Conservation (phyloP, 1,139 yeast species). For the Pichia sp. region DNA sequence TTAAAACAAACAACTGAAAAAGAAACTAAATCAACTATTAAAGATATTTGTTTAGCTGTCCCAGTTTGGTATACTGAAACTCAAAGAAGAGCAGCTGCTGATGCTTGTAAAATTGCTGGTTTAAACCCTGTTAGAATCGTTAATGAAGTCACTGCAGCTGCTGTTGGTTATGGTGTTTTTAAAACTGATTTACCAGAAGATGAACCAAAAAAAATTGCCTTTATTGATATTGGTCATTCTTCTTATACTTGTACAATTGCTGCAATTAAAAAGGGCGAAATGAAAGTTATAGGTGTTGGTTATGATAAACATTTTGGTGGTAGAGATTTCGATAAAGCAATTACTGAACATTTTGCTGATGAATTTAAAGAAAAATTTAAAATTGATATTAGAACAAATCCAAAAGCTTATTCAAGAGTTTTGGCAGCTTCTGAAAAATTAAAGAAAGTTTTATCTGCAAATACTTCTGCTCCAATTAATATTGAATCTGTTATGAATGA, state of each 20-base stretch:
- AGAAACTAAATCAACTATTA: constrained; percentile 77
- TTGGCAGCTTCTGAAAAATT: constrained; percentile 85
- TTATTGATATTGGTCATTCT: constrained; percentile 96
- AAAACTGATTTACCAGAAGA: constrained; percentile 94
- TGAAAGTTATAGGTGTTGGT: constrained; percentile 87
- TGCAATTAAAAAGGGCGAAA: constrained; percentile 92
- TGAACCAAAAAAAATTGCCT: constrained; percentile 83
- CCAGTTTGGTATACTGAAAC: constrained; percentile 97
- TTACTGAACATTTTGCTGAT: constrained; percentile 90
- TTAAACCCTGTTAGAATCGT: constrained; percentile 97
- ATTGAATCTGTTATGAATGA: constrained; percentile 97
- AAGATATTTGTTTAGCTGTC: constrained; percentile 89
- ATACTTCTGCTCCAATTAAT: constrained; percentile 89
- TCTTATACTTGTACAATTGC: constrained; percentile 88
- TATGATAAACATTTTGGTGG: constrained; percentile 98
- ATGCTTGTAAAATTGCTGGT: constrained; percentile 94
- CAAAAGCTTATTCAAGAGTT: constrained; percentile 94
- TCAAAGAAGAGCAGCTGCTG: constrained; percentile 95
- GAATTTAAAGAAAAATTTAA: constrained; percentile 89
- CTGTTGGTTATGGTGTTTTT: constrained; percentile 98
- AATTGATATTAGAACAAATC: constrained; percentile 83
- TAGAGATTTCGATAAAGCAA: constrained; percentile 89
- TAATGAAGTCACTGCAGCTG: constrained; percentile 97
- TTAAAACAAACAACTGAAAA: constrained; percentile 71
- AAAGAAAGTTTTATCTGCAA: constrained; percentile 95